These are phyloP conservation scores for Exserohilum turcica DNA, from an alignment of 2,329 filamentous ascomycete genomes.

Conservation along the genomic window DNA sequence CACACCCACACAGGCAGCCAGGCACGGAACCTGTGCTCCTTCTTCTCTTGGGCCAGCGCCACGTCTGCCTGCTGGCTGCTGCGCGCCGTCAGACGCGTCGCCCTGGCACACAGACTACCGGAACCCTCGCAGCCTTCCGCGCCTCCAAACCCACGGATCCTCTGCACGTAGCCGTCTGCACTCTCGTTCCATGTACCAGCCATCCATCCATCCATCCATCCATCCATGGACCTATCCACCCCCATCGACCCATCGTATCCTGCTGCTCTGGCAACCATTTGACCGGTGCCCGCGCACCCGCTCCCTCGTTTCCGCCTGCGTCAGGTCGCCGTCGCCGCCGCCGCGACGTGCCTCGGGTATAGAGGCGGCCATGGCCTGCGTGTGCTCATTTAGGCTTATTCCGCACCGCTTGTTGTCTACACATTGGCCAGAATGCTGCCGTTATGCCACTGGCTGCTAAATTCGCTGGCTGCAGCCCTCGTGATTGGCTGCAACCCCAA, in stretches of 20 bases:
- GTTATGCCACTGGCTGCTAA: slow-evolving; percentile 36
- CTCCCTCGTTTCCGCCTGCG: slow-evolving; percentile 6
- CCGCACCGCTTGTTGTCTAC: slow-evolving; percentile 24
- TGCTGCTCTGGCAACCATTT: slow-evolving; percentile 4
- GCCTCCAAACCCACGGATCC: slow-evolving; percentile 34
- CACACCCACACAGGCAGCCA: too few relatives aligned
- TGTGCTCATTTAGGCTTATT: slow-evolving; percentile 21
- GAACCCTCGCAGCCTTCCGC: slow-evolving; percentile 43
- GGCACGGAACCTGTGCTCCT: slow-evolving; percentile 15
- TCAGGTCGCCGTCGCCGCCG: slow-evolving; percentile 5
- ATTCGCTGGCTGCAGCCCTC: slow-evolving; percentile 19
- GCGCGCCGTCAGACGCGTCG: slow-evolving; percentile 29
- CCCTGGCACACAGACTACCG: slow-evolving; percentile 20
- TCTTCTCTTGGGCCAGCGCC: slow-evolving; percentile 1
- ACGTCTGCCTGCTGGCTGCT: slow-evolving; percentile 20
- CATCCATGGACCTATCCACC: too few relatives aligned
- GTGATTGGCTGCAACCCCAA: slow-evolving; percentile 29
- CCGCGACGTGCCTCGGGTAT: slow-evolving; percentile 25
- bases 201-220: too few relatives aligned
- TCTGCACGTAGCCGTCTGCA: slow-evolving; percentile 17
- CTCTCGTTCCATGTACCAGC: slow-evolving; percentile 8
- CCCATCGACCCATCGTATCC: slow-evolving; percentile 31
- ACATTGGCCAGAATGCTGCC: slow-evolving; percentile 33
- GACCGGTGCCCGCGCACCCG: too few relatives aligned
- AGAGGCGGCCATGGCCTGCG: slow-evolving; percentile 22